phyloP scores from a whole-genome alignment of 805 yeast genomes.

The Aciculoconidium aculeatum region DNA sequence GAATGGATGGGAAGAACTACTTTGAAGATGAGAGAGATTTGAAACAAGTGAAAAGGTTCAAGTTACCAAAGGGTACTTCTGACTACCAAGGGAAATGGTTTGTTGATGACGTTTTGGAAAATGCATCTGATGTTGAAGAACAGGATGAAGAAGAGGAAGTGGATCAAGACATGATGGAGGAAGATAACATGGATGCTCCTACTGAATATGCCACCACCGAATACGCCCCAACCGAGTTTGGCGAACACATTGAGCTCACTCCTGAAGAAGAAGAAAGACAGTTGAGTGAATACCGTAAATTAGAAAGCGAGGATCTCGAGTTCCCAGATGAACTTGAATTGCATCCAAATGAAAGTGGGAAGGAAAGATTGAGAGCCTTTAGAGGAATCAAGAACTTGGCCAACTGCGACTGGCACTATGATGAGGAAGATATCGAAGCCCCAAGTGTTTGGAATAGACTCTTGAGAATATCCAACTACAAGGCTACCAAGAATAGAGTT shows the following conservation, averaged over 20 bases:
- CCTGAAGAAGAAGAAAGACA: slow-evolving; percentile 84
- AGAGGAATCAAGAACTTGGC: slow-evolving; percentile 83
- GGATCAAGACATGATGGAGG: slow-evolving; percentile 31
- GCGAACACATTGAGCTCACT: slow-evolving; percentile 57
- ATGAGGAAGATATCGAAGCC: slow-evolving; percentile 69
- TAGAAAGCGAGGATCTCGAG: slow-evolving; percentile 79
- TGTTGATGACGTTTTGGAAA: slow-evolving; percentile 48
- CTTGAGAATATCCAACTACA: slow-evolving; percentile 68
- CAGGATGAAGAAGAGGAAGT: slow-evolving; percentile 33
- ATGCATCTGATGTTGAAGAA: slow-evolving; percentile 41
- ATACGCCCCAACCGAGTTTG: slow-evolving; percentile 42
- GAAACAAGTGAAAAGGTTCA: slow-evolving; percentile 23
- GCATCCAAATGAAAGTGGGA: slow-evolving; percentile 67
- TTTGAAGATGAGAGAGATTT: slow-evolving; percentile 24
- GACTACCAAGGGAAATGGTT: slow-evolving; percentile 76
- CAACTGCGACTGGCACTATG: slow-evolving; percentile 80
- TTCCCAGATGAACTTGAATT: slow-evolving; percentile 95
- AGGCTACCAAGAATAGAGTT: slow-evolving; percentile 66
- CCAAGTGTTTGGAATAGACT: slow-evolving; percentile 78
- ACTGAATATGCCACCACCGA: slow-evolving; percentile 25
- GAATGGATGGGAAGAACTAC: slow-evolving; percentile 54
- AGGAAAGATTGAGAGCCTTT: slow-evolving; percentile 68
- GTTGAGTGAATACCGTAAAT: slow-evolving; percentile 56
- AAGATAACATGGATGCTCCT: slow-evolving; percentile 21
- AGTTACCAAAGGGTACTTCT: slow-evolving; percentile 65